Evolutionary conservation across 1,139 yeast species (phyloP), one percentile per base, ranked within the genome.

Genomic region (Arxiozyma slooffiae): DNA sequence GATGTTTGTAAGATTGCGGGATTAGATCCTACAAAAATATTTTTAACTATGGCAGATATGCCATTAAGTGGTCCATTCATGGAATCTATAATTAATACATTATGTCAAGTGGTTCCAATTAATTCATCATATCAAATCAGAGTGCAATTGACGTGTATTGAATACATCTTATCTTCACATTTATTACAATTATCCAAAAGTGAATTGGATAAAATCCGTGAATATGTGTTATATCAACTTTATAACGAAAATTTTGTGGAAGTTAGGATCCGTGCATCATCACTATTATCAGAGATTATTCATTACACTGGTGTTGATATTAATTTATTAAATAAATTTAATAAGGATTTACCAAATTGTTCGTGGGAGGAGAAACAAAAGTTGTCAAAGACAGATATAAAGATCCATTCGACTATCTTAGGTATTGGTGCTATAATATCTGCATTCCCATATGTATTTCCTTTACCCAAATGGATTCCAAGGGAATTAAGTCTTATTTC

Each of bases 401-500:
- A 6, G 9, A 38, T 45, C 9, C 98, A 92, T 63, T 96, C 94
- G 2, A 89, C 96, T 1, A 85, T 92, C 0, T 71, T 92, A 26
- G 97, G 97, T 0, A 71, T 92, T 14, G 96, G 97, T 4, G 86
- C 97, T 0, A 71, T 92, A 43, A 81, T 92, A 2, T 82, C 85
- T 52, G 97, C 98, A 0, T 92, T 85, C 69, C 92, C 97, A 2
- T 92, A 88, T 63, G 74, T 77, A 8, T 85, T 96, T 1, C 98
- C 98, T 0, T 94, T 96, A 2, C 98, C 98, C 3, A 55, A 60
- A 46, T 94, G 97, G 97, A 76, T 92, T 23, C 97, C 97, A 0
- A 72, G 73, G 18, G 78, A 87, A 26, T 72, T 94, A 54, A 77
- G 87, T 0, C 72, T 79, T 1, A 70, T 92, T 53, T 89, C 95